Evolutionary conservation across 2,329 filamentous ascomycete genomes (phyloP), one percentile per base, ranked within the genome.

Genomic region (Cryphonectria parasitica): DNA sequence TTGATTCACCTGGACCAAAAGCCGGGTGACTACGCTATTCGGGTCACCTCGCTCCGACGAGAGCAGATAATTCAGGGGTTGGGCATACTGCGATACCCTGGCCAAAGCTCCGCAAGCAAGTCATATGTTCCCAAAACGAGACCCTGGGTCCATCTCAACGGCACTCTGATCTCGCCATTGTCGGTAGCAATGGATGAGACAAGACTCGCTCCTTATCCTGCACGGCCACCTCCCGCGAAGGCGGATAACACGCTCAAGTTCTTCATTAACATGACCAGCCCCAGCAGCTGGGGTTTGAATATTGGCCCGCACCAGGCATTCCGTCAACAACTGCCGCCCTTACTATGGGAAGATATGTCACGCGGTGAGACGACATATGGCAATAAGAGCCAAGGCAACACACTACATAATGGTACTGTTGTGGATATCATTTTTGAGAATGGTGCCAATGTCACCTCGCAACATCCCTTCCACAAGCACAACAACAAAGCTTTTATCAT

Each of bases 381-480:
- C 6, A 28, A 70, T n/a, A 68, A 68, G 17, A 43, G 36, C 19
- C 31, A 39, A 39, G n/a, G n/a, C 36, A 43, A 43, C 3, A 64
- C 67, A 8, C 49, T 75, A 41, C 72, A 66, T 49, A 77, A 77
- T 54, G 76, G 75, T 6, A 75, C 75, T 4, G 73, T 74, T 7
- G 76, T 77, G 19, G 75, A 77, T 69, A 75, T 77, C 63, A 74
- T 77, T 56, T 74, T 75, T 66, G 72, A 74, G 49, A 77, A 77
- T 63, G 71, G 72, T 5, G 74, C 75, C 60, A 67, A 73, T 60
- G 71, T 75, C 25, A 72, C 69, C 61, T 70, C 69, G 13, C 72
- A 72, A 58, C 75, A 77, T 69, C 75, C 76, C 4, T 77, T 77
- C 66, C 76, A 76, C 73, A 77, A 77, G 72, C 76, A 77, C 69